phyloP scores from a whole-genome alignment of 2,329 filamentous ascomycete species.

The Leptosphaerulina australis region DNA sequence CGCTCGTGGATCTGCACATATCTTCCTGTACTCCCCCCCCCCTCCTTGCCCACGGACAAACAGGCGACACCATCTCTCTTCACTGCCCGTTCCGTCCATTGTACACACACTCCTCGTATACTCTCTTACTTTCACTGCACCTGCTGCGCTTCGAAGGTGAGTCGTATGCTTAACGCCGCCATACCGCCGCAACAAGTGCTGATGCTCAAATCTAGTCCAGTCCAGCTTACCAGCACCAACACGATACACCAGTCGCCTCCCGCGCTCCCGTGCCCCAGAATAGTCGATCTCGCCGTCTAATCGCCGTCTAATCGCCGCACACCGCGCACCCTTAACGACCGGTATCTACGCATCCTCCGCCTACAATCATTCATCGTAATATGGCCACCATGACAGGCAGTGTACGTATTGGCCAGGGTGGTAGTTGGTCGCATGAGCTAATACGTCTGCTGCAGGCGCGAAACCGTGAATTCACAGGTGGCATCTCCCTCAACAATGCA shows the following conservation, averaged over 20 bases:
- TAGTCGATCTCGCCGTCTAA: neutral
- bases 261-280: neutral
- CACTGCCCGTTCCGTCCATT: slow-evolving; percentile 32
- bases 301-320: slow-evolving; percentile 4
- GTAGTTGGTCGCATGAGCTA: slow-evolving; percentile 4
- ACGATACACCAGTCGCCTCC: slow-evolving; percentile 9
- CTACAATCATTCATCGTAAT: slow-evolving; percentile 28
- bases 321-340: neutral
- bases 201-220: slow-evolving; percentile 44
- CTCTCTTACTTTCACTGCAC: slow-evolving; percentile 23
- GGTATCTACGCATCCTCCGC: slow-evolving; percentile 26
- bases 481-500: slow-evolving; percentile 37
- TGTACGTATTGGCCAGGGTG: slow-evolving; percentile 28
- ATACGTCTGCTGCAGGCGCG: slow-evolving; percentile 28
- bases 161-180: slow-evolving; percentile 21
- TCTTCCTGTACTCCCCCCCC: slow-evolving; percentile 34
- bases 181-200: slow-evolving; percentile 33
- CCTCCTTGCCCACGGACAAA: slow-evolving; percentile 27
- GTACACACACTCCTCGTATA: slow-evolving; percentile 35
- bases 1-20: slow-evolving; percentile 35
- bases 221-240: slow-evolving; percentile 29
- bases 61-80: slow-evolving; percentile 29
- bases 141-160: slow-evolving; percentile 23
- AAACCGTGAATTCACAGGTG: slow-evolving; percentile 38
- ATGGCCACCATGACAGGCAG: slow-evolving; percentile 42